These are phyloP conservation scores for Pseudophaeomoniella oleicola DNA, from an alignment of 2,329 filamentous ascomycete genomes.

Conservation along the genomic window DNA sequence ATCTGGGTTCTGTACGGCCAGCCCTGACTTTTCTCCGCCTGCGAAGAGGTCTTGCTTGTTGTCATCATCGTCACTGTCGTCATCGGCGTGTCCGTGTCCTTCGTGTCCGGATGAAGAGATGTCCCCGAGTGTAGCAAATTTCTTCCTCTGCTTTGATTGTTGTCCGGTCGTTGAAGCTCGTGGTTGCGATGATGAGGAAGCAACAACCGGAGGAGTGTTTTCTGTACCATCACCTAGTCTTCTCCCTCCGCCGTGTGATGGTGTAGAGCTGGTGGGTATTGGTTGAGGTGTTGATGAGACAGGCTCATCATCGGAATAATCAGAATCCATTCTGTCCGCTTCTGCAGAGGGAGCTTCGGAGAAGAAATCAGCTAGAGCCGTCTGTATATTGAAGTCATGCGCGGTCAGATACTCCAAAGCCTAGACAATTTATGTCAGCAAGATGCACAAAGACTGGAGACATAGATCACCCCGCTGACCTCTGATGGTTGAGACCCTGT, in stretches of 20 bases:
- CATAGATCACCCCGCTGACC: constrained; percentile 21
- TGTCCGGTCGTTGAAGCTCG: constrained; percentile 16
- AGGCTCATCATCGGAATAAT: constrained; percentile 14
- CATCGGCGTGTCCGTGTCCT: constrained; percentile 15
- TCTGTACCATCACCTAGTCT: constrained; percentile 18
- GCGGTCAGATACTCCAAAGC: constrained; percentile 52
- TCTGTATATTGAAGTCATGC: constrained; percentile 51
- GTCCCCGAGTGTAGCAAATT: constrained; percentile 33
- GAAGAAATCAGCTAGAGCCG: constrained; percentile 49
- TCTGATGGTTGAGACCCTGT: constrained; percentile 36
- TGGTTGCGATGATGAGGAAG: constrained; percentile 16
- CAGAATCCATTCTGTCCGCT: constrained; percentile 10
- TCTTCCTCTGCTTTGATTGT: constrained; percentile 23
- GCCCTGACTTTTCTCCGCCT: constrained; percentile 53
- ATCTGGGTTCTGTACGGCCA: constrained; percentile 51
- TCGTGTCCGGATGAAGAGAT: constrained; percentile 23
- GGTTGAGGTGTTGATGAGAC: constrained; percentile 4
- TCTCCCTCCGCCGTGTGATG: constrained; percentile 14
- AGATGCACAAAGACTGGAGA: not conserved
- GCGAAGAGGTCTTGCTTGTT: constrained; percentile 45
- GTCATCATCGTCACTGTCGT: constrained; percentile 36
- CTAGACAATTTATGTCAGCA: constrained; percentile 24
- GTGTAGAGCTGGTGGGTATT: constrained; percentile 5
- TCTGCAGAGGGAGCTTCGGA: constrained; percentile 14
- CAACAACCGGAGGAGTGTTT: constrained; percentile 8